Percentiles rank a stretch among this genome's conserved stretches.
phyloP scores from a whole-genome alignment of 2,329 filamentous ascomycete species.

The Botrytis pseudocinerea region DNA sequence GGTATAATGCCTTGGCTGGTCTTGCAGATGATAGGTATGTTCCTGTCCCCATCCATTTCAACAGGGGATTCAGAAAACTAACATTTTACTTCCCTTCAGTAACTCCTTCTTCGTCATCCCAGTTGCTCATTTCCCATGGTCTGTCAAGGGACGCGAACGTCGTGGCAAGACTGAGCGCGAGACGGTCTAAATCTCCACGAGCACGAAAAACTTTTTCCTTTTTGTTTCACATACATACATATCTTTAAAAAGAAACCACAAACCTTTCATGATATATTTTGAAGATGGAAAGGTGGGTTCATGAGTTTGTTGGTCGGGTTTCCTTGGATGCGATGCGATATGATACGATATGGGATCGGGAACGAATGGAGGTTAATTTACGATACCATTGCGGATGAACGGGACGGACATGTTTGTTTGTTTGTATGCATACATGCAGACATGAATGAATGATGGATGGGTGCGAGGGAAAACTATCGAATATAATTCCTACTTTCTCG shows the following conservation, averaged over 20 bases:
- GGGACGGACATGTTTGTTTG: not conserved
- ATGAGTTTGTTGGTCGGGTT: not conserved
- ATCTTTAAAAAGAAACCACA: not conserved
- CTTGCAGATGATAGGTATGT: slow-evolving; percentile 69
- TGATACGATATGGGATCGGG: not conserved
- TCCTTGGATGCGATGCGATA: not conserved
- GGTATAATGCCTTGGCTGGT: slow-evolving; percentile 85
- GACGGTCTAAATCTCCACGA: slow-evolving; percentile 31
- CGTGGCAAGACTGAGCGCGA: slow-evolving; percentile 53
- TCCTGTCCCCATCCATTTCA: not conserved
- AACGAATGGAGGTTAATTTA: not conserved
- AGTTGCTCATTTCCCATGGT: slow-evolving; percentile 95
- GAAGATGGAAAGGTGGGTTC: not conserved
- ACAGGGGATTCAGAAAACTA: slow-evolving; percentile 35
- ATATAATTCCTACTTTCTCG: no score
- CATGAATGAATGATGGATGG: not conserved
- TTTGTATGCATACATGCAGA: not conserved
- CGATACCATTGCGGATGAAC: not conserved
- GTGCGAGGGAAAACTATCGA: no score
- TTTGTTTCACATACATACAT: not conserved
- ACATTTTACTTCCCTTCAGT: slow-evolving; percentile 50
- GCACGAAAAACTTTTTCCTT: not conserved
- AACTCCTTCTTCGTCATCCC: slow-evolving; percentile 88
- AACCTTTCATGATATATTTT: not conserved
- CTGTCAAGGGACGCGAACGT: slow-evolving; percentile 67